Conservation (phyloP, 2,329 filamentous ascomycete genomes). For the Cladorrhinum sp. region DNA sequence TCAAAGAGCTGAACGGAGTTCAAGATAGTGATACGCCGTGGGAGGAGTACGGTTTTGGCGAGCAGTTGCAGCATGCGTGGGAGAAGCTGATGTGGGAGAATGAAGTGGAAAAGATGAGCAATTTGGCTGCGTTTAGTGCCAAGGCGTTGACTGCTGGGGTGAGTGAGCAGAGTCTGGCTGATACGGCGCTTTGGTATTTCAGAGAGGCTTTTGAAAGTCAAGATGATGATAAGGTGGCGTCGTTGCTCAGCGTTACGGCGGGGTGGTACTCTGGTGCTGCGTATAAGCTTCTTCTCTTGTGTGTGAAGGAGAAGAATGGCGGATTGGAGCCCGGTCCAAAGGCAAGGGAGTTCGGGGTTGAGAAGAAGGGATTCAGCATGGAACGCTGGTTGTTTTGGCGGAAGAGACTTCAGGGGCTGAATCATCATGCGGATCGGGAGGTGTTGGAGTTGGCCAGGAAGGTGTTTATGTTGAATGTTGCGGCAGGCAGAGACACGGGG, state of each 20-base stretch:
- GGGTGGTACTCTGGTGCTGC: background rate
- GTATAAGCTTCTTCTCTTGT: background rate
- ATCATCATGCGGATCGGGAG: background rate
- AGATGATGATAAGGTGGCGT: background rate
- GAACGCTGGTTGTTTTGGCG: background rate
- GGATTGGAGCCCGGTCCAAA: background rate
- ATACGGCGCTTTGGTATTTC: background rate
- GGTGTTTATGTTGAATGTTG: background rate
- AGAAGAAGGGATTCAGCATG: background rate
- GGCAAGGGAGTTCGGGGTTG: background rate
- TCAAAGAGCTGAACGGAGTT: background rate
- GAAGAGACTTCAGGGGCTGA: background rate
- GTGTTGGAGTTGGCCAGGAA: background rate
- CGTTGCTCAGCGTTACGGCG: background rate
- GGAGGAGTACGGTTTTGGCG: background rate
- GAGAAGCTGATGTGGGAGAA: background rate
- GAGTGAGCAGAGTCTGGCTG: background rate
- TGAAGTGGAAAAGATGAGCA: background rate
- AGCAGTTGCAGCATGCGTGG: background rate
- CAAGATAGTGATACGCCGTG: background rate
- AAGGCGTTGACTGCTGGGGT: background rate
- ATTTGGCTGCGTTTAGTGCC: background rate
- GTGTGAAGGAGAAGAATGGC: background rate
- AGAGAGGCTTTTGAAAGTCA: background rate
- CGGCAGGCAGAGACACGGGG: background rate